Percentiles rank a stretch among this genome's conserved stretches.
Evolutionary conservation across 257 asterid species (phyloP).

Genomic region (Striga asiatica): DNA sequence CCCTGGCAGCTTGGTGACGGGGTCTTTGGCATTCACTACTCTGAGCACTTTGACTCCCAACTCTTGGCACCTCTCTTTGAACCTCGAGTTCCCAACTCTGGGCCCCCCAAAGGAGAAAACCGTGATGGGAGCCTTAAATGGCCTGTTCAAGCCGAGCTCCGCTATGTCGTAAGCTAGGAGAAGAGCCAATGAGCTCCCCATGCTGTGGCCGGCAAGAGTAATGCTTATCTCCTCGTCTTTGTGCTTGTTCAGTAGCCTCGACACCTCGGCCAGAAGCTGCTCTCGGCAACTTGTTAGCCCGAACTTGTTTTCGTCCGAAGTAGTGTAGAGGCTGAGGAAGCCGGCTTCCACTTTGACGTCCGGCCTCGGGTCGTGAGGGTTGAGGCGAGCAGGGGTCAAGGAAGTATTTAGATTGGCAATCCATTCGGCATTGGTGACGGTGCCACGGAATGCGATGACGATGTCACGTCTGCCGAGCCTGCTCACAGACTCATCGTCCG

Average conservation of each 20-base stretch:
- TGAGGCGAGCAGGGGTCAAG: conserved; percentile 38
- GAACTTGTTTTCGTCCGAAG: too few species aligned
- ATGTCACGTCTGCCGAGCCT: conserved; percentile 48
- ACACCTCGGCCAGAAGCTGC: too few species aligned
- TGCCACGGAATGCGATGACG: conserved; percentile 48
- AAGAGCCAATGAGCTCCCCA: too few species aligned
- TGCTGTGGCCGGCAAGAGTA: too few species aligned
- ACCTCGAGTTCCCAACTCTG: conserved; percentile 53
- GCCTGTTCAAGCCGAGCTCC: conserved; percentile 41
- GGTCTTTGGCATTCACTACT: conserved; percentile 55
- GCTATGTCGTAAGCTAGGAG: conserved; percentile 46
- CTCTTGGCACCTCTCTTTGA: conserved; percentile 56
- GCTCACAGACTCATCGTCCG: conserved; percentile 22
- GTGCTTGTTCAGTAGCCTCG: too few species aligned
- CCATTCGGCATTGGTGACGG: conserved; percentile 50
- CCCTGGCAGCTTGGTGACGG: conserved; percentile 61
- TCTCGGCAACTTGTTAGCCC: too few species aligned
- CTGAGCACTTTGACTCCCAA: conserved; percentile 50
- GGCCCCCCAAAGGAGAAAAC: conserved; percentile 72
- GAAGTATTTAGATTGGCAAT: conserved; percentile 54
- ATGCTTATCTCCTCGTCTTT: conserved; percentile 42
- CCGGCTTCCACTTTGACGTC: too few species aligned
- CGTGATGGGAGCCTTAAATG: conserved; percentile 26
- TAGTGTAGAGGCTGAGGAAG: too few species aligned
- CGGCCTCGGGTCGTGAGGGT: too few species aligned